Conservation (phyloP, 306 rosid genomes). For the Carpinus fangiana region DNA sequence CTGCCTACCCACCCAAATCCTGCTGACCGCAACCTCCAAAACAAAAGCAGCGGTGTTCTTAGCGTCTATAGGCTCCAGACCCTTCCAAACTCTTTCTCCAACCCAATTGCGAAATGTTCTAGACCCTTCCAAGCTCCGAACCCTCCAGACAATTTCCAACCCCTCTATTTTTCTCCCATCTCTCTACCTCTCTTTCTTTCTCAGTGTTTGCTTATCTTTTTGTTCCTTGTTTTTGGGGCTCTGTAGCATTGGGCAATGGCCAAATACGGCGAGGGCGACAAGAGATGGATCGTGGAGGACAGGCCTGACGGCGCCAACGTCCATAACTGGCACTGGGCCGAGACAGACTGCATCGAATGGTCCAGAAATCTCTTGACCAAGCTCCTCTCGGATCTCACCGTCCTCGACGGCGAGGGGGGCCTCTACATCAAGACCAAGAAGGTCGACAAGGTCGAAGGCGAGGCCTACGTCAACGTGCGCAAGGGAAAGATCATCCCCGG, state of each 20-base stretch:
- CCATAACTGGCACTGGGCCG: conserved; percentile 99
- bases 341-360: conserved; percentile 92
- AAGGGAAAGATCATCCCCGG: conserved; percentile 96
- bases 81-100: not conserved
- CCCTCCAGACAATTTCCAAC: conserved; percentile 25
- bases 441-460: conserved; percentile 69
- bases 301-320: conserved; percentile 92
- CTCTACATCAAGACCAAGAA: conserved; percentile 55
- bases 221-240: not conserved
- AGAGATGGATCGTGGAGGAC: conserved; percentile 97
- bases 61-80: not conserved
- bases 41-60: too few relatives aligned
- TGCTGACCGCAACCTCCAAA: too few relatives aligned
- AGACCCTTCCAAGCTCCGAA: conserved; percentile 35
- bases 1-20: too few relatives aligned
- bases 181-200: not conserved
- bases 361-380: conserved; percentile 57
- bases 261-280: conserved; percentile 89
- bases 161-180: not conserved
- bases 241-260: conserved; percentile 51
- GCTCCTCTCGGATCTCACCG: conserved; percentile 59
- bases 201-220: not conserved
- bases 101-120: not conserved
- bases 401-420: conserved; percentile 71
- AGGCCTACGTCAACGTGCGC: conserved; percentile 87